A percentile compares a stretch with the other conserved stretches of the same genome.
Evolutionary conservation across 192 early-diverging fungal genomes (phyloP).

Genomic region (Funneliformis mosseae): DNA sequence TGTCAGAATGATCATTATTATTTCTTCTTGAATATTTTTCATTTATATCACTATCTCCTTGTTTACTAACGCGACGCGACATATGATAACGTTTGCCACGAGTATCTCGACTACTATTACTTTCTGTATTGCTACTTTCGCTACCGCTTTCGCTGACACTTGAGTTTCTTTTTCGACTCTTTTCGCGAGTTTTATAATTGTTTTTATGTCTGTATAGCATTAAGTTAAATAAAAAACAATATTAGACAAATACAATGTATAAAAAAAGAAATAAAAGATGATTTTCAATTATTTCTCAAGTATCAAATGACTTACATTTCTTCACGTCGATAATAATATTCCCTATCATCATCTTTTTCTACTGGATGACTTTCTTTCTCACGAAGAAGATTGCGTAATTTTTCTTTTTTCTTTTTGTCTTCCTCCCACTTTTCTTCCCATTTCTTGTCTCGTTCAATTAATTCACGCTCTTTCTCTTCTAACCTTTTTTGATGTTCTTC

Average conservation of each 20-base stretch:
- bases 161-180: neutral
- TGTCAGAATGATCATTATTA: neutral
- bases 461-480: neutral
- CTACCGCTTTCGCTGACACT: neutral
- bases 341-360: neutral
- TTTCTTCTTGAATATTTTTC: neutral
- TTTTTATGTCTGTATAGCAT: no score
- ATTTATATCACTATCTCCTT: neutral
- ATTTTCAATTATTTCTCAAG: neutral
- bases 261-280: neutral
- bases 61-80: neutral
- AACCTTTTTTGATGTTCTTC: conserved; percentile 37
- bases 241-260: neutral
- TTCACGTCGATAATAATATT: neutral
- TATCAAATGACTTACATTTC: neutral
- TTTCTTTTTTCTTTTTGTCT: neutral
- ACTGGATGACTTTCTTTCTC: neutral
- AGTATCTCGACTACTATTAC: neutral
- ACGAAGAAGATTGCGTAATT: neutral
- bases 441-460: neutral
- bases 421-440: neutral
- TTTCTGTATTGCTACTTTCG: neutral
- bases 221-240: no score
- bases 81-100: neutral
- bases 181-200: no score